phyloP scores from a whole-genome alignment of 2,329 filamentous ascomycete species.

The Penicillium aurantiogriseum region DNA sequence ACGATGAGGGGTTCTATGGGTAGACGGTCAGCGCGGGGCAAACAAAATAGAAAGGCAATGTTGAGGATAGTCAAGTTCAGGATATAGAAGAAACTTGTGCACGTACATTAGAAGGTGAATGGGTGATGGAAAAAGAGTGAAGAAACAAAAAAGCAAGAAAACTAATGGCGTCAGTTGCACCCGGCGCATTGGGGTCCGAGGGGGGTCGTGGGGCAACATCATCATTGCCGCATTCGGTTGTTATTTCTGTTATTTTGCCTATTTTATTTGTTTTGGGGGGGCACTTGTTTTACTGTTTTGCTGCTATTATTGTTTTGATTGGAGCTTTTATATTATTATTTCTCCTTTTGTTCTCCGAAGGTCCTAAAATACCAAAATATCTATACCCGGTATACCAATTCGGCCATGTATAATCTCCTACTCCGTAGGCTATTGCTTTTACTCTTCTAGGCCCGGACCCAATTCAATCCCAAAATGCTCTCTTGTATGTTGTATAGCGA shows the following conservation, averaged over 20 bases:
- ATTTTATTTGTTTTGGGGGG: neutral
- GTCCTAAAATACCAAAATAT: neutral
- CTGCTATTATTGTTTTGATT: neutral
- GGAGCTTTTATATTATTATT: neutral
- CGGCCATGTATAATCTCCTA: neutral
- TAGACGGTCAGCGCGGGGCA: conserved; percentile 31
- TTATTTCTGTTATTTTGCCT: neutral
- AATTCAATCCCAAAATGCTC: neutral
- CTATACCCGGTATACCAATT: neutral
- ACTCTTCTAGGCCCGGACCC: conserved; percentile 2
- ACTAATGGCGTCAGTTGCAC: conserved; percentile 21
- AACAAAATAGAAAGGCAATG: neutral
- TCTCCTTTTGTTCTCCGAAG: neutral
- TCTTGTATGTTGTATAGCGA: neutral
- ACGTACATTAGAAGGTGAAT: neutral
- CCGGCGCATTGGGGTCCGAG: conserved; percentile 32
- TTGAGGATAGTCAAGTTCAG: neutral
- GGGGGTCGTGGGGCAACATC: conserved; percentile 32
- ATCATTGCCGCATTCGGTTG: conserved; percentile 27
- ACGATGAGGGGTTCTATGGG: conserved; percentile 14
- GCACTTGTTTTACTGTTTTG: neutral
- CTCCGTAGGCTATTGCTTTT: conserved; percentile 4
- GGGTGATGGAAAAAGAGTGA: conserved; percentile 13
- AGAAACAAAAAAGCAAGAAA: conserved; percentile 9
- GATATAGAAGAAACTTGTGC: neutral